phyloP scores from a whole-genome alignment of 1,139 yeast genomes.

The Lipomyces yarrowii region DNA sequence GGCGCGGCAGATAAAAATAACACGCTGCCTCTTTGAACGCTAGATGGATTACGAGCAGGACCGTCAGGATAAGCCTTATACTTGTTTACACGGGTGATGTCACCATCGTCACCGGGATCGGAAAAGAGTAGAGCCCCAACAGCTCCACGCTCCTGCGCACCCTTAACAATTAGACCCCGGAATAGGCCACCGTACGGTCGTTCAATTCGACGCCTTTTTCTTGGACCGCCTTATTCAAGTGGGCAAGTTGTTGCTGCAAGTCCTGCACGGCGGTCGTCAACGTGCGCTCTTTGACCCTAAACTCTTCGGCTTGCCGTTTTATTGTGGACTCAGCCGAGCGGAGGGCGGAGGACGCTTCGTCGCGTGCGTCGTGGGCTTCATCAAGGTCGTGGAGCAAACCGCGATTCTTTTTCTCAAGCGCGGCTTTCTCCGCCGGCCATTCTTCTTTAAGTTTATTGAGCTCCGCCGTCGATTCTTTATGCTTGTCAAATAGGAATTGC shows the following conservation, averaged over 20 bases:
- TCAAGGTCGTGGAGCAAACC: slow-evolving; percentile 30
- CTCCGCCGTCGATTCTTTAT: slow-evolving; percentile 42
- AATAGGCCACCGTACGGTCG: slow-evolving; percentile 55
- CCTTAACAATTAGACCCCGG: slow-evolving; percentile 68
- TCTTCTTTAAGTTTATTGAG: slow-evolving; percentile 41
- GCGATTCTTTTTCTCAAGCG: slow-evolving; percentile 35
- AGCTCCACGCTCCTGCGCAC: slow-evolving; percentile 67
- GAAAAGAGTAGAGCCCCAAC: slow-evolving; percentile 61
- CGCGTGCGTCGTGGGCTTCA: slow-evolving; percentile 24
- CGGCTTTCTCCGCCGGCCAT: slow-evolving; percentile 34
- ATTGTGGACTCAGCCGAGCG: slow-evolving; percentile 27
- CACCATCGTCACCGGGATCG: slow-evolving; percentile 69
- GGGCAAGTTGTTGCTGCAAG: slow-evolving; percentile 21
- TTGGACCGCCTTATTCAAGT: slow-evolving; percentile 10
- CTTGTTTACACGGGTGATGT: slow-evolving; percentile 53
- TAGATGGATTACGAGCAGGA: slow-evolving; percentile 67
- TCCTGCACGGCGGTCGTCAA: slow-evolving; percentile 30
- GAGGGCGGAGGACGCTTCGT: slow-evolving; percentile 29
- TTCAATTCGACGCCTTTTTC: slow-evolving; percentile 21
- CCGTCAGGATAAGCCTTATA: slow-evolving; percentile 64
- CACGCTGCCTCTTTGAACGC: slow-evolving; percentile 82
- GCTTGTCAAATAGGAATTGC: slow-evolving; percentile 48
- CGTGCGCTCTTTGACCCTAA: slow-evolving; percentile 29
- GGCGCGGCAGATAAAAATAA: slow-evolving; percentile 75
- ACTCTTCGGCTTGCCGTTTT: slow-evolving; percentile 29